Percentiles rank a stretch among this genome's conserved stretches.
Evolutionary conservation across 2,329 filamentous ascomycete genomes (phyloP).

Genomic region (Sporothrix euskadiensis): DNA sequence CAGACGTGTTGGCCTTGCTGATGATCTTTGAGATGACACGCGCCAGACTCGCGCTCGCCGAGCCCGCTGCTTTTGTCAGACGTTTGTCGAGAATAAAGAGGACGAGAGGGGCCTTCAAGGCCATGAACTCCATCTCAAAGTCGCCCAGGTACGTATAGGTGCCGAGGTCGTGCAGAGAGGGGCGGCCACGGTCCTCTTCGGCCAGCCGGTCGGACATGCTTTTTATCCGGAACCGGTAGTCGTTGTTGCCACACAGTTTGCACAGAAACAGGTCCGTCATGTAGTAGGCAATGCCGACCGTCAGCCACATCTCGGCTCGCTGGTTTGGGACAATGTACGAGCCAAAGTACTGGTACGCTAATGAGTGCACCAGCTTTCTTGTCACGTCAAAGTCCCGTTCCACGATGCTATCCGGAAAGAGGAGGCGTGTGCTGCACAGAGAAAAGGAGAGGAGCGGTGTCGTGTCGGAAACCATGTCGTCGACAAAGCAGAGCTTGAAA

Average conservation of each 20-base stretch:
- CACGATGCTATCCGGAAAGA: conserved; percentile 82
- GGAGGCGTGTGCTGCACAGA: conserved; percentile 80
- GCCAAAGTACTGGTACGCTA: conserved; percentile 92
- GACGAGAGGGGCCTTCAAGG: conserved; percentile 84
- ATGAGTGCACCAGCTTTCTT: conserved; percentile 74
- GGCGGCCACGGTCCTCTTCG: conserved; percentile 76
- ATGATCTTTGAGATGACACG: conserved; percentile 85
- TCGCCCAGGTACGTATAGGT: conserved; percentile 74
- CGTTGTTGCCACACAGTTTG: conserved; percentile 88
- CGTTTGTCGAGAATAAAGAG: conserved; percentile 92
- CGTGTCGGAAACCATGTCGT: conserved; percentile 77
- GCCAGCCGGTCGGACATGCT: conserved; percentile 77
- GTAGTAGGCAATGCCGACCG: conserved; percentile 87
- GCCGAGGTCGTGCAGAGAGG: conserved; percentile 80
- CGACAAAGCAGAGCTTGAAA: conserved; percentile 92
- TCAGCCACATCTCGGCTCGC: conserved; percentile 80
- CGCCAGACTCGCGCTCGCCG: conserved; percentile 67
- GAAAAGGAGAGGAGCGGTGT: conserved; percentile 79
- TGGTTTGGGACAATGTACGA: conserved; percentile 87
- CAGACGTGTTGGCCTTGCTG: conserved; percentile 67
- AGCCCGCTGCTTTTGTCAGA: conserved; percentile 82
- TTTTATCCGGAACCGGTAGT: conserved; percentile 90
- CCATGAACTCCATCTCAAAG: conserved; percentile 87
- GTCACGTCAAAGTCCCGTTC: conserved; percentile 83
- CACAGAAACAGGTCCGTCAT: conserved; percentile 94